Percentiles rank a stretch among this genome's conserved stretches.
These are phyloP conservation scores for Trichophyton schoenleinii DNA, from an alignment of 2,329 filamentous ascomycete genomes.

Conservation along the genomic window DNA sequence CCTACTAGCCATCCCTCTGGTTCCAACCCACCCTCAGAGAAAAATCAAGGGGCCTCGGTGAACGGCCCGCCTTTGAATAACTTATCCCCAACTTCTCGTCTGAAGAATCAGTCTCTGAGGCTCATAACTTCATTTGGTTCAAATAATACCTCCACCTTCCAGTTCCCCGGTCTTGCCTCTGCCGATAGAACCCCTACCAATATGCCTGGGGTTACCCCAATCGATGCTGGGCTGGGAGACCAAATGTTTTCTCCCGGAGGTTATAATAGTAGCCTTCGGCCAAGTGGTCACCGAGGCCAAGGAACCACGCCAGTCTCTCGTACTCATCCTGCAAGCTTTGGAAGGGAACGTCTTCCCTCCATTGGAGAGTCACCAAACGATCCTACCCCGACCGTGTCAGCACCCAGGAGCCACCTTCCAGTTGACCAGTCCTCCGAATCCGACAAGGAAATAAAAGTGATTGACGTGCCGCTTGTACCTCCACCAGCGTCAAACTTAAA, in stretches of 20 bases:
- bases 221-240: conserved; percentile 56
- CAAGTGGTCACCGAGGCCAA: conserved; percentile 51
- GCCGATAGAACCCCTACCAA: conserved; percentile 62
- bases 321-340: conserved; percentile 49
- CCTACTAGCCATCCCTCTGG: conserved; percentile 58
- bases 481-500: conserved; percentile 18
- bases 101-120: conserved; percentile 74
- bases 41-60: conserved; percentile 22
- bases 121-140: conserved; percentile 76
- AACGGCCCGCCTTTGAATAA: conserved; percentile 52
- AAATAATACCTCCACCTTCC: conserved; percentile 41
- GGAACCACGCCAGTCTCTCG: conserved; percentile 58
- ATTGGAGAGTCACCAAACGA: conserved; percentile 58
- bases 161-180: conserved; percentile 45
- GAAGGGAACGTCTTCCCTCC: conserved; percentile 57
- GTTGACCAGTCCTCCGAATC: conserved; percentile 38
- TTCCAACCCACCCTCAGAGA: conserved; percentile 37
- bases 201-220: conserved; percentile 66
- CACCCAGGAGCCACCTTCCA: conserved; percentile 31
- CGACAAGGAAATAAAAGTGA: conserved; percentile 26
- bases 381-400: conserved; percentile 33
- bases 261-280: conserved; percentile 42
- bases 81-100: conserved; percentile 43
- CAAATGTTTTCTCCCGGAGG: conserved; percentile 55
- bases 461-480: conserved; percentile 19